Percentiles rank a stretch among this genome's conserved stretches.
phyloP scores from a whole-genome alignment of 495 filamentous ascomycete genomes.

The Penicillium samsonianum region DNA sequence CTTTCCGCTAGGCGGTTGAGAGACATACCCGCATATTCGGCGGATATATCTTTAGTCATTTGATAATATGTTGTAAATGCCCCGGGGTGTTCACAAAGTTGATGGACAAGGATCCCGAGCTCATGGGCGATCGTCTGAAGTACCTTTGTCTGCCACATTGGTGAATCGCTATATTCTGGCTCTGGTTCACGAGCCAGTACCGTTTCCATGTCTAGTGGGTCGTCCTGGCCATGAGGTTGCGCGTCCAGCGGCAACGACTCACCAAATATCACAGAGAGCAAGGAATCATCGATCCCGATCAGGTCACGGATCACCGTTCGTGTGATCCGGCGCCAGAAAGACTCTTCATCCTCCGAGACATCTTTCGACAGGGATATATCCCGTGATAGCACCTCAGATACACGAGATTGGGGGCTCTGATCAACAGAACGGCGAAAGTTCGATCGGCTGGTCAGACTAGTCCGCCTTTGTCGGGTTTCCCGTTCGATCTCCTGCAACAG shows the following conservation, averaged over 20 bases:
- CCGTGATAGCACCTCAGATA: conserved; percentile 27
- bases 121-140: conserved; percentile 84
- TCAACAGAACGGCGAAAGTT: conserved; percentile 26
- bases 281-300: conserved; percentile 84
- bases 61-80: conserved; percentile 76
- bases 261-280: conserved; percentile 84
- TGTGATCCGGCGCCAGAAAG: conserved; percentile 80
- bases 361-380: conserved; percentile 21
- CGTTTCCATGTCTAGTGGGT: conserved; percentile 33
- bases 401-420: conserved; percentile 20
- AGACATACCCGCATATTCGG: conserved; percentile 57
- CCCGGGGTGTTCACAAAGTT: conserved; percentile 76
- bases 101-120: conserved; percentile 78
- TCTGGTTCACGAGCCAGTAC: conserved; percentile 38
- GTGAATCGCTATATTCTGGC: conserved; percentile 44
- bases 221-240: conserved; percentile 6
- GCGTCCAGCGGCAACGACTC: conserved; percentile 62
- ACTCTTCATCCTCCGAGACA: conserved; percentile 49
- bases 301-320: conserved; percentile 83
- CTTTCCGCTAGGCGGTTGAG: conserved; percentile 37
- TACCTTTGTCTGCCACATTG: conserved; percentile 72
- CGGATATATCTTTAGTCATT: conserved; percentile 41
- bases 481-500: conserved; percentile 86
- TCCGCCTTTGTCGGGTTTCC: conserved; percentile 68
- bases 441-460: conserved; percentile 38